Evolutionary conservation across 129 eudicot genomes (phyloP).

Genomic region (Silybum marianum): DNA sequence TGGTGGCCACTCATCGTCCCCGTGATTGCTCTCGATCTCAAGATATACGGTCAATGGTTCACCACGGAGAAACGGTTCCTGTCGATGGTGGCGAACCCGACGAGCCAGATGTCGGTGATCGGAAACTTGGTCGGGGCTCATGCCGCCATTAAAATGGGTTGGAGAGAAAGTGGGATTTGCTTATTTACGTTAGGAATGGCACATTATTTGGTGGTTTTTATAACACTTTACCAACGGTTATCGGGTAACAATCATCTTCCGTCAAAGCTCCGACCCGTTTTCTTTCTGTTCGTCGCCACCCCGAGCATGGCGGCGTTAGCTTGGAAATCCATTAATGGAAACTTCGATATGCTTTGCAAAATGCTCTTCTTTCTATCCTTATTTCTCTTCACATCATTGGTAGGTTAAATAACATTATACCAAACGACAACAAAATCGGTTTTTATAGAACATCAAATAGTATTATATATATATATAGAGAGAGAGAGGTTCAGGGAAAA

Average conservation of each 20-base stretch:
- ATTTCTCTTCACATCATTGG: conserved; percentile 67
- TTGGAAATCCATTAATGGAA: conserved; percentile 57
- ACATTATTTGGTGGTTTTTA: conserved; percentile 68
- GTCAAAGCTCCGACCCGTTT: conserved; percentile 58
- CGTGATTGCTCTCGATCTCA: conserved; percentile 51
- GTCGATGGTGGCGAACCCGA: conserved; percentile 62
- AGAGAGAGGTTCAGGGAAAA: too few relatives aligned
- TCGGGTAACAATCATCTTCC: conserved; percentile 57
- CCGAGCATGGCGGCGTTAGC: conserved; percentile 74
- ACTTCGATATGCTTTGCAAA: conserved; percentile 48
- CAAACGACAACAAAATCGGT: not conserved
- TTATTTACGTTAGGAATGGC: conserved; percentile 67
- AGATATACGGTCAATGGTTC: conserved; percentile 74
- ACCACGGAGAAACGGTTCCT: conserved; percentile 53
- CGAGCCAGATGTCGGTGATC: conserved; percentile 58
- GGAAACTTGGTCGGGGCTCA: conserved; percentile 70
- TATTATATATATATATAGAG: too few relatives aligned
- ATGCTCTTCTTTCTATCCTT: conserved; percentile 69
- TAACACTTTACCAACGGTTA: conserved; percentile 64
- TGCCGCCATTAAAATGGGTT: conserved; percentile 64
- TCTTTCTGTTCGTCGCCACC: conserved; percentile 60
- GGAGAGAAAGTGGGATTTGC: conserved; percentile 57
- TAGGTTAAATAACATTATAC: conserved; percentile 7
- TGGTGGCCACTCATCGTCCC: conserved; percentile 65
- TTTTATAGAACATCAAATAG: not conserved